These are phyloP conservation scores for Forsythia suspensa DNA, from an alignment of 257 asterid species.

Conservation along the genomic window DNA sequence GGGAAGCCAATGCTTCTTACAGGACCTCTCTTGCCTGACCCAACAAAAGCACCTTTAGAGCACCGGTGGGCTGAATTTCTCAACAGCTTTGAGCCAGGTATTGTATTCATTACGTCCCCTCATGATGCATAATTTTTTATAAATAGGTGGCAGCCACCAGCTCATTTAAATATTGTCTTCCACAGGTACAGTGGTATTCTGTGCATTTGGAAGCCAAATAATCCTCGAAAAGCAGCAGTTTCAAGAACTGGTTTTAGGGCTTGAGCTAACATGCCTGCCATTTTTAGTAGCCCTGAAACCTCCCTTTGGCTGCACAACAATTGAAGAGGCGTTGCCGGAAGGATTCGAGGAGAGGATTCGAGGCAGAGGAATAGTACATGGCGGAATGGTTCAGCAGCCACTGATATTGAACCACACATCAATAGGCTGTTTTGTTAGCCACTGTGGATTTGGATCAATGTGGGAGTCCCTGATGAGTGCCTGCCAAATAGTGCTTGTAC, in stretches of 20 bases:
- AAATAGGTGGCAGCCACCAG: too few species aligned
- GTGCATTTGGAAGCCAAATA: constrained; percentile 30
- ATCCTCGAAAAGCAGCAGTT: constrained; percentile 13
- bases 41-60: neutral
- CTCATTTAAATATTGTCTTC: too few species aligned
- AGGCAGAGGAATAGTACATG: constrained; percentile 20
- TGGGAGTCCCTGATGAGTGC: constrained; percentile 24
- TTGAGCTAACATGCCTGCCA: constrained; percentile 11
- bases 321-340: constrained; percentile 22
- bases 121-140: neutral
- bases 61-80: constrained; percentile 16
- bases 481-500: constrained; percentile 20
- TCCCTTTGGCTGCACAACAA: neutral
- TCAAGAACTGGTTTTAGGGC: constrained; percentile 23
- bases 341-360: constrained; percentile 19
- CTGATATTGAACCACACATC: constrained; percentile 18
- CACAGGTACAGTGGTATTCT: too few species aligned
- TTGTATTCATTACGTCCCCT: neutral
- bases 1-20: neutral
- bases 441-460: constrained; percentile 29
- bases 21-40: neutral
- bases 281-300: neutral
- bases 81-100: neutral
- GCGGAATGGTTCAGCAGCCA: constrained; percentile 18
- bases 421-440: constrained; percentile 24